Evolutionary conservation across 2,329 filamentous ascomycete genomes (phyloP).

Genomic region (Monosporascus sp.): DNA sequence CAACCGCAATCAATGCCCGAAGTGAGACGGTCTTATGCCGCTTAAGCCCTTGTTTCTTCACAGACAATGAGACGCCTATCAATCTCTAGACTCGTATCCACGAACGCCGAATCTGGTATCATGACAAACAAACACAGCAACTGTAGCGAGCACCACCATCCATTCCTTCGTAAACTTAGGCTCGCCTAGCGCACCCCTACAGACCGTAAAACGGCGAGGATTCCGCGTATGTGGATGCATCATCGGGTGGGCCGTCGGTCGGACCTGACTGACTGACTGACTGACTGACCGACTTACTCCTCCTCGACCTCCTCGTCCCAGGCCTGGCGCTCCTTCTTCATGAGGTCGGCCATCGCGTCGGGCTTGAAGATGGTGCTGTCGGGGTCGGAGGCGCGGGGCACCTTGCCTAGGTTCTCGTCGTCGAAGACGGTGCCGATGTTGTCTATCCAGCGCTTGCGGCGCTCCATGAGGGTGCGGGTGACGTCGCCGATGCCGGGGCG

Average conservation of each 20-base stretch:
- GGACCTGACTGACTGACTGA: not conserved
- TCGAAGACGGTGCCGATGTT: slow-evolving; percentile 89
- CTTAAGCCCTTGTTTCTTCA: no score
- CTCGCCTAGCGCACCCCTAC: not conserved
- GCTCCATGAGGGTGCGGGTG: slow-evolving; percentile 88
- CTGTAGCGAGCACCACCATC: no score
- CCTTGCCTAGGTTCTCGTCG: slow-evolving; percentile 67
- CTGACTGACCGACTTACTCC: slow-evolving; percentile 31
- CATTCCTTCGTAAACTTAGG: no score
- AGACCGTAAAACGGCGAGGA: not conserved
- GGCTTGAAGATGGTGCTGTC: slow-evolving; percentile 68
- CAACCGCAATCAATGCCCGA: not conserved
- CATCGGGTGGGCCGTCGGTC: not conserved
- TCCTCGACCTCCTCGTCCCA: slow-evolving; percentile 80
- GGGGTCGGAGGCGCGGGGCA: slow-evolving; percentile 63
- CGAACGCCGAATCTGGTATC: slow-evolving; percentile 3
- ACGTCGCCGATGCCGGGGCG: slow-evolving; percentile 84
- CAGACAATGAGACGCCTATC: no score
- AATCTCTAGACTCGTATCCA: no score
- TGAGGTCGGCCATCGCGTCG: slow-evolving; percentile 64
- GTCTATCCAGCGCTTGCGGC: slow-evolving; percentile 81
- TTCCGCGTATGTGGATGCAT: not conserved
- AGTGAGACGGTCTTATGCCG: no score
- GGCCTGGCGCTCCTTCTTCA: slow-evolving; percentile 71
- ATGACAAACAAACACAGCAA: not conserved